phyloP scores from a whole-genome alignment of 164 flowering plant species.

The Paratinospora sagittata region DNA sequence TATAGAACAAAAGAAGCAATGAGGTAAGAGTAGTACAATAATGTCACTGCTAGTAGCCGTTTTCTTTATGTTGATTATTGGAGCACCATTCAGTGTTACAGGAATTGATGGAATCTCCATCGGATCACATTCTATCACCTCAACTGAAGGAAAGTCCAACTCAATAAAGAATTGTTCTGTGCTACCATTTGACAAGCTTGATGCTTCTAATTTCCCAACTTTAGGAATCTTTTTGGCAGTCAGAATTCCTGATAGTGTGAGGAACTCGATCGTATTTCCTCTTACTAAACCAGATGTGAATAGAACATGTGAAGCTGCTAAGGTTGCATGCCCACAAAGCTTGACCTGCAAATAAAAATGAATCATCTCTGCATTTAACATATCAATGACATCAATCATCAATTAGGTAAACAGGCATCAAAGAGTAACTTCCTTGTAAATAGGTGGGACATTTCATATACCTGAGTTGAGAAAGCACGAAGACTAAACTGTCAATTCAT shows the following conservation, averaged over 20 bases:
- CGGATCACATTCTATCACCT: slow-evolving; percentile 32
- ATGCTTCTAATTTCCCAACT: slow-evolving; percentile 9
- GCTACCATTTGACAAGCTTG: slow-evolving; percentile 22
- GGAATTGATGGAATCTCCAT: slow-evolving; percentile 40
- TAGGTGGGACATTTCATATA: not conserved
- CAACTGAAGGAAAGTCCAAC: slow-evolving; percentile 54
- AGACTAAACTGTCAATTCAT: not conserved
- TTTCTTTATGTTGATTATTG: slow-evolving; percentile 38
- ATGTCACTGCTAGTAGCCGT: slow-evolving; percentile 37
- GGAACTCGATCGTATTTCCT: slow-evolving; percentile 45
- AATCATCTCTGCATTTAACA: not conserved
- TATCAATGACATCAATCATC: not conserved
- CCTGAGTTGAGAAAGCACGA: not conserved
- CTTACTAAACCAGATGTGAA: slow-evolving; percentile 42
- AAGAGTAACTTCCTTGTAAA: not conserved
- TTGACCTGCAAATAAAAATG: slow-evolving; percentile 20
- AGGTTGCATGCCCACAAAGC: slow-evolving; percentile 34
- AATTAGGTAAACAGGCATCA: not conserved
- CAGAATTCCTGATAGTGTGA: slow-evolving; percentile 62
- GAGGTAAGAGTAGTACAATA: slow-evolving; percentile 31
- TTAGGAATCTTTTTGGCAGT: slow-evolving; percentile 44
- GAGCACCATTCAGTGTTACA: slow-evolving; percentile 48
- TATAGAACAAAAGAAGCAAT: not conserved
- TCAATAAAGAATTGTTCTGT: slow-evolving; percentile 37
- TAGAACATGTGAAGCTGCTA: slow-evolving; percentile 36